These are phyloP conservation scores for Naganishia onofrii DNA, from an alignment of 768 basidiomycete genomes.

Conservation along the genomic window DNA sequence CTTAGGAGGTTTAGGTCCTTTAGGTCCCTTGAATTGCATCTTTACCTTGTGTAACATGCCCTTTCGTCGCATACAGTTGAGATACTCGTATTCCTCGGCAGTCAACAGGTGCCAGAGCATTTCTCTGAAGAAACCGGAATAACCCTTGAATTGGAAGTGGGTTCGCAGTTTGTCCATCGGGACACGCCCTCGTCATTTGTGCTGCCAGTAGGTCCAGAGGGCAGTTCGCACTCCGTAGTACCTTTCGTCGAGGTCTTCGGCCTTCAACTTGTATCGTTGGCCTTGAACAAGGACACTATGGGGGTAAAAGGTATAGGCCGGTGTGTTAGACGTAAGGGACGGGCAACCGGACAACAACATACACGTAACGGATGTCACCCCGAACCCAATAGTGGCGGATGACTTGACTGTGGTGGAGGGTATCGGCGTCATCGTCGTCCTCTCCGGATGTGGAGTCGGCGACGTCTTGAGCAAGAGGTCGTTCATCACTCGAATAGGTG, in stretches of 20 bases:
- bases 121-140: not conserved
- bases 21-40: not conserved
- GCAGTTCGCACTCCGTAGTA: not conserved
- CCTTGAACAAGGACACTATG: too few relatives aligned
- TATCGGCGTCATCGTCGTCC: not conserved
- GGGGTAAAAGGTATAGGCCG: too few relatives aligned
- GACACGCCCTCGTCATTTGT: not conserved
- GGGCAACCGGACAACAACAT: not conserved
- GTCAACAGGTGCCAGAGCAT: not conserved
- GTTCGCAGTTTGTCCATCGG: not conserved
- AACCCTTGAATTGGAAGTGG: not conserved
- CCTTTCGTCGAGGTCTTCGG: not conserved
- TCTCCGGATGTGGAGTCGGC: not conserved
- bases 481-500: too few relatives aligned
- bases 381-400: not conserved
- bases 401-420: not conserved
- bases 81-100: not conserved
- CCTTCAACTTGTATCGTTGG: not conserved
- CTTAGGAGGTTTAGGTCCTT: not conserved
- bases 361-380: not conserved
- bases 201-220: not conserved
- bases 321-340: not conserved
- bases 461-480: too few relatives aligned
- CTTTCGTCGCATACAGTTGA: not conserved
- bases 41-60: not conserved